Base-by-base conservation (phyloP, 768 basidiomycete genomes). In the Lactifluus volemus region DNA sequence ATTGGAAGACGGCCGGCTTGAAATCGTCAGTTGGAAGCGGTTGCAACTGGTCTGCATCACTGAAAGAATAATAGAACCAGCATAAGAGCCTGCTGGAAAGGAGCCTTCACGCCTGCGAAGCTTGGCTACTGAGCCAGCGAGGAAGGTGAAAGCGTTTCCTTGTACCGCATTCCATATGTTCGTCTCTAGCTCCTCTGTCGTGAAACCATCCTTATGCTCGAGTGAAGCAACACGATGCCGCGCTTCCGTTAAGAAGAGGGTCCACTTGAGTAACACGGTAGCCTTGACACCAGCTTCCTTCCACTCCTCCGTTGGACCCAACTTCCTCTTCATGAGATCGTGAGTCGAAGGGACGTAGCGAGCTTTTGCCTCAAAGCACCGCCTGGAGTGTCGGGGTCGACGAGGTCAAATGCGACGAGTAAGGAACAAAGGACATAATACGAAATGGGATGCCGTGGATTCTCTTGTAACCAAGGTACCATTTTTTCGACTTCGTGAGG, bases 161-260 rank as follows among this genome's bases (percentile, higher is more conserved):
- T 92, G 87, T 1, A 96, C 85, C 3, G 90, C 89, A 66, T 82
- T 82, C 84, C 86, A 88, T 21, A 93, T 83, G 61, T 89, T 85
- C 1, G 79, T 82, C 71, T 95, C 92, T 45, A 95, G 78, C 56
- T 88, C 84, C 55, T 91, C 88, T 2, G 89, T 85, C 63, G 78
- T 84, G 73, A 85, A 87, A 2, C 84, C 89, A 6, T 76, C 77
- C 34, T 78, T 76, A 65, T 82, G 78, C 65, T 89, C 86, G 41
- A 93, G 72, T 4, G 79, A 77, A 1, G 83, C 74, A 66, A 90
- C 84, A 19, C 81, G 80, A 69, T 87, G 84, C 29, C 91, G 79
- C 6, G 84, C 79, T 64, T 90, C 85, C 1, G 90, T 85, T 65
- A 92, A 76, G 71, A 92, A 91, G 60, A 95, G 77, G 0, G 92